phyloP scores from a whole-genome alignment of 192 early-diverging fungal genomes.

The Coemansia sp. region DNA sequence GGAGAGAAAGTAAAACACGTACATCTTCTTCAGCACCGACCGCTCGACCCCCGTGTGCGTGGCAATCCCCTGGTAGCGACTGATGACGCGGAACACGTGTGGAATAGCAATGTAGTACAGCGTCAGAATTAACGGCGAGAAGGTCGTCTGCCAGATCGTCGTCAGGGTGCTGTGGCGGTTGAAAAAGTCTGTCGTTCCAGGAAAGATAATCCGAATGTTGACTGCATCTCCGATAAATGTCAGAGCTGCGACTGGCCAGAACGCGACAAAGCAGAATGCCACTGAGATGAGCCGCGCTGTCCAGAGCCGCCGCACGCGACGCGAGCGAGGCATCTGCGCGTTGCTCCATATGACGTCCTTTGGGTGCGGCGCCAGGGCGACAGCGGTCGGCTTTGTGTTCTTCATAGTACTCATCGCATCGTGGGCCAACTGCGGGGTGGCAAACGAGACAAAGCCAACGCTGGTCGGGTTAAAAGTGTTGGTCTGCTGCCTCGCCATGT shows the following conservation, averaged over 20 bases:
- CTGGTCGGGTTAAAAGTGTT: conserved; percentile 58
- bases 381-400: conserved; percentile 18
- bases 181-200: conserved; percentile 53
- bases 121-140: conserved; percentile 66
- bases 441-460: conserved; percentile 71
- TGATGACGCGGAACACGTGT: conserved; percentile 60
- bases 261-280: conserved; percentile 62
- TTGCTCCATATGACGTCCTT: conserved; percentile 79
- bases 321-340: conserved; percentile 55
- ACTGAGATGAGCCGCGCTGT: conserved; percentile 51
- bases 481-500: conserved; percentile 48
- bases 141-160: conserved; percentile 62
- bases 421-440: conserved; percentile 55
- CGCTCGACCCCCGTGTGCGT: conserved; percentile 71
- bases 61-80: conserved; percentile 67
- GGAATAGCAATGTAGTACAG: conserved; percentile 68
- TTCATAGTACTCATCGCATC: conserved; percentile 38
- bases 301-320: conserved; percentile 49
- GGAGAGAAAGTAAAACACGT: conserved; percentile 71
- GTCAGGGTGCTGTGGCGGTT: conserved; percentile 53
- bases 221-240: conserved; percentile 60
- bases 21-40: conserved; percentile 69
- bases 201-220: conserved; percentile 59
- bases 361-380: conserved; percentile 62
- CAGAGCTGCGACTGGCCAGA: conserved; percentile 65